A percentile compares a stretch with the other conserved stretches of the same genome.
Conservation (phyloP, 2,329 filamentous ascomycete genomes). For the Cladosporium sp. region DNA sequence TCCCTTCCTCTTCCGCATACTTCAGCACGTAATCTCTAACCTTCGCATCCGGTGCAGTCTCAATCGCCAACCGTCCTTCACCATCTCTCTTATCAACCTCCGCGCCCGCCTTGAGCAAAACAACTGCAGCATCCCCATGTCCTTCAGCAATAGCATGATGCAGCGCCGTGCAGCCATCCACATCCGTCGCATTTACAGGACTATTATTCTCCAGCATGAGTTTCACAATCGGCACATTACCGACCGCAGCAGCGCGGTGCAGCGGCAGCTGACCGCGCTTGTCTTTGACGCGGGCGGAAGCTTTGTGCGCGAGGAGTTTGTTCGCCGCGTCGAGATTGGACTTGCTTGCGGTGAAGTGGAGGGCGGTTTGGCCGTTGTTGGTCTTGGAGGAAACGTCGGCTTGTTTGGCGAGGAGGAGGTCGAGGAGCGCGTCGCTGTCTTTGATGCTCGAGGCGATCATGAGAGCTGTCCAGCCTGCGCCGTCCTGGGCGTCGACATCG, state of each 20-base stretch:
- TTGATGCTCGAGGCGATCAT: constrained; percentile 77
- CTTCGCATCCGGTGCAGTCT: constrained; percentile 81
- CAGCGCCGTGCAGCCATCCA: constrained; percentile 77
- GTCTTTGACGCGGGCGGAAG: constrained; percentile 75
- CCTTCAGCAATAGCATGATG: constrained; percentile 79
- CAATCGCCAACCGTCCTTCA: constrained; percentile 67
- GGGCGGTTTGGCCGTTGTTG: constrained; percentile 69
- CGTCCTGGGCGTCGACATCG: constrained; percentile 79
- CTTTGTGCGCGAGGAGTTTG: constrained; percentile 69
- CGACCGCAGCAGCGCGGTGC: constrained; percentile 85
- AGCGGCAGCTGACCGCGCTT: constrained; percentile 83
- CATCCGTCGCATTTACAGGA: constrained; percentile 78
- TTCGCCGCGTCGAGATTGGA: constrained; percentile 76
- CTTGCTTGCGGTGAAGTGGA: constrained; percentile 92
- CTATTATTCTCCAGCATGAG: constrained; percentile 72
- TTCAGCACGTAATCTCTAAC: constrained; percentile 72
- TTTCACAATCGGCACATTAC: constrained; percentile 80
- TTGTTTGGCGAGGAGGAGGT: constrained; percentile 62
- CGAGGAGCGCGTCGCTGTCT: constrained; percentile 64
- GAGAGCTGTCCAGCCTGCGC: constrained; percentile 73
- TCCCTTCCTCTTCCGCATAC: constrained; percentile 77
- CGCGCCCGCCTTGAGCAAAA: constrained; percentile 77
- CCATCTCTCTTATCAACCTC: constrained; percentile 71
- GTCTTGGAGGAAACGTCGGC: constrained; percentile 73
- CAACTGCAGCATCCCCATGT: constrained; percentile 73